Conservation (phyloP, 2,329 filamentous ascomycete genomes). For the Curvularia verruculosa region DNA sequence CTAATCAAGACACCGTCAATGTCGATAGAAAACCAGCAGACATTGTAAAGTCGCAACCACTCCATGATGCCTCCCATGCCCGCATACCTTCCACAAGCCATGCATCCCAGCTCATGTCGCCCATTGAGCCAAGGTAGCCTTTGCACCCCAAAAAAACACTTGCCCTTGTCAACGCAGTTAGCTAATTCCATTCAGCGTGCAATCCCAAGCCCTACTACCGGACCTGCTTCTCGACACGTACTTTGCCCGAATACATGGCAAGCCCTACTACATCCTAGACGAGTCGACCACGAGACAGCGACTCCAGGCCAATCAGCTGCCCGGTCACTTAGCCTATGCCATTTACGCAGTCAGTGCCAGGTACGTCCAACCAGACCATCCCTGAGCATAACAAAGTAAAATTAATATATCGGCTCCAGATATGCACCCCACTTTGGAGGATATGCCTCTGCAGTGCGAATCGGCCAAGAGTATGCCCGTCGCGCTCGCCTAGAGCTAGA, state of each 20-base stretch:
- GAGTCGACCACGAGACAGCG: slow-evolving; percentile 76
- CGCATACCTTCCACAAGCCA: slow-evolving; percentile 31
- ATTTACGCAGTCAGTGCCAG: slow-evolving; percentile 58
- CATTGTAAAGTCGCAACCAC: slow-evolving; percentile 25
- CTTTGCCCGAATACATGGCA: slow-evolving; percentile 78
- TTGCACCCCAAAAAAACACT: slow-evolving; percentile 1
- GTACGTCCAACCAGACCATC: slow-evolving; percentile 35
- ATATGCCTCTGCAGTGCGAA: slow-evolving; percentile 69
- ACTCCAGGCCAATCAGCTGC: slow-evolving; percentile 70
- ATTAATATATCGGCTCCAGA: slow-evolving; percentile 53
- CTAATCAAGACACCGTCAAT: slow-evolving; percentile 23
- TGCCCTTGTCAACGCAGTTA: slow-evolving; percentile 15
- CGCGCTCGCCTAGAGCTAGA: slow-evolving; percentile 74
- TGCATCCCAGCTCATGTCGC: slow-evolving; percentile 45
- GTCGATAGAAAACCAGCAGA: slow-evolving; percentile 30
- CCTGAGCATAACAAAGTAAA: slow-evolving; percentile 59
- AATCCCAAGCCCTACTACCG: slow-evolving; percentile 58
- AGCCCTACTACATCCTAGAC: slow-evolving; percentile 81
- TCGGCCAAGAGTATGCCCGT: slow-evolving; percentile 75
- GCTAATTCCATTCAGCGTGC: slow-evolving; percentile 35
- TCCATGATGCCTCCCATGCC: slow-evolving; percentile 36
- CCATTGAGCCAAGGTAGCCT: slow-evolving; percentile 47
- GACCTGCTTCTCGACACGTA: slow-evolving; percentile 77
- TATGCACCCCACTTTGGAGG: slow-evolving; percentile 71
- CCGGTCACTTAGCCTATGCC: slow-evolving; percentile 57